A percentile compares a stretch with the other conserved stretches of the same genome.
These are phyloP conservation scores for Didymella glomerata DNA, from an alignment of 2,329 filamentous ascomycete genomes.

Conservation along the genomic window DNA sequence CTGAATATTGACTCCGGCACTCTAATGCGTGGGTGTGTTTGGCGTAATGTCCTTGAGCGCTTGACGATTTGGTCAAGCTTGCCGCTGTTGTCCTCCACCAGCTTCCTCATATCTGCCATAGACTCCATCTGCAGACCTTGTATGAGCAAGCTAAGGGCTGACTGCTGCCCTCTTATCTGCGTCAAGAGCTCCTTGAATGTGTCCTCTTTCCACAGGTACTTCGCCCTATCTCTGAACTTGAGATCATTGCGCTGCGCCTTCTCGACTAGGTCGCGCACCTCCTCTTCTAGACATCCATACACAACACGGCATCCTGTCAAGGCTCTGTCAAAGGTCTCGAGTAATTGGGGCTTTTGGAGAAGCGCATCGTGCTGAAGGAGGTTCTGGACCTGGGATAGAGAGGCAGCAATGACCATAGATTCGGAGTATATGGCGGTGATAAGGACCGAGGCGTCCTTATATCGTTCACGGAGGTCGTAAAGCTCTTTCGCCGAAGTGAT, in stretches of 20 bases:
- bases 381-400: conserved; percentile 43
- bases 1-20: conserved; percentile 42
- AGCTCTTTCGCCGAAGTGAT: conserved; percentile 43
- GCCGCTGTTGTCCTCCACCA: conserved; percentile 41
- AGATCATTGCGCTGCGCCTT: conserved; percentile 35
- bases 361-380: conserved; percentile 42
- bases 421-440: conserved; percentile 48
- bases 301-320: conserved; percentile 47
- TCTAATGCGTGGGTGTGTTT: conserved; percentile 39
- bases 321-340: conserved; percentile 44
- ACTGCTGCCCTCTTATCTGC: conserved; percentile 48
- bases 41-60: conserved; percentile 37
- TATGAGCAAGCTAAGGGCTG: conserved; percentile 43
- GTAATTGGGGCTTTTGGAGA: conserved; percentile 39
- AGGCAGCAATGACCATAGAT: conserved; percentile 46
- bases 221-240: conserved; percentile 37
- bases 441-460: conserved; percentile 42
- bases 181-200: conserved; percentile 47
- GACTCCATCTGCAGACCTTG: conserved; percentile 50
- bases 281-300: conserved; percentile 45
- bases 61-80: conserved; percentile 40
- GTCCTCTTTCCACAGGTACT: conserved; percentile 45
- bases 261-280: conserved; percentile 36
- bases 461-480: conserved; percentile 41
- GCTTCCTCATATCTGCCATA: conserved; percentile 42